These are phyloP conservation scores for Saccharomycopsis sp. DNA, from an alignment of 805 yeast genomes.

Conservation along the genomic window DNA sequence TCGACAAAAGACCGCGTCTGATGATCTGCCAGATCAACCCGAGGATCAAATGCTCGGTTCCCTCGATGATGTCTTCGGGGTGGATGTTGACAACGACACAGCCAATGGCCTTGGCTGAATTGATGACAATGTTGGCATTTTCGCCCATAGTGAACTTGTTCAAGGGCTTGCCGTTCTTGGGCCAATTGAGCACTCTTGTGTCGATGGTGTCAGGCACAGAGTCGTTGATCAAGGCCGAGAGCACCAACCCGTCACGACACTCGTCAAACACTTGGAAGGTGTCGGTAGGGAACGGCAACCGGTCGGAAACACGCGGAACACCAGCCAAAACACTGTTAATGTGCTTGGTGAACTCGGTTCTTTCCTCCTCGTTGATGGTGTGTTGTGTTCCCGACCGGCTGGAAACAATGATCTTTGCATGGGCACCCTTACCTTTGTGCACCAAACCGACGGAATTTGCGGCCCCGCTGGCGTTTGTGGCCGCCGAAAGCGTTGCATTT, in stretches of 20 bases:
- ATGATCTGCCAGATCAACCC: slow-evolving; percentile 97
- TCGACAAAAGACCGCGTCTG: slow-evolving; percentile 88
- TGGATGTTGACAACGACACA: slow-evolving; percentile 97
- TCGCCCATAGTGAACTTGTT: slow-evolving; percentile 95
- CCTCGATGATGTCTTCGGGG: slow-evolving; percentile 90
- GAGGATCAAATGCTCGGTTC: slow-evolving; percentile 84
- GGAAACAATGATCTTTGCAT: slow-evolving; percentile 74
- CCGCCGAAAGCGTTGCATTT: slow-evolving; percentile 27
- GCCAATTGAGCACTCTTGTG: slow-evolving; percentile 90
- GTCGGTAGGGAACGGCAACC: slow-evolving; percentile 89
- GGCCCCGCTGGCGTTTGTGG: slow-evolving; percentile 29
- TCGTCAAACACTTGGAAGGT: slow-evolving; percentile 95
- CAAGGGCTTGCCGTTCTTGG: slow-evolving; percentile 71
- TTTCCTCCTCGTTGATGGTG: slow-evolving; percentile 94
- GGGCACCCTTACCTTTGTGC: slow-evolving; percentile 47
- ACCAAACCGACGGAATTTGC: slow-evolving; percentile 28
- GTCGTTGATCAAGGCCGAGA: slow-evolving; percentile 91
- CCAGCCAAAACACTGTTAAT: slow-evolving; percentile 89
- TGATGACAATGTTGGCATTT: slow-evolving; percentile 95
- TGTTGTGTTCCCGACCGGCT: slow-evolving; percentile 90
- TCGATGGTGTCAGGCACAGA: slow-evolving; percentile 98
- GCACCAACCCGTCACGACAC: slow-evolving; percentile 88
- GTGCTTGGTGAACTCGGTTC: slow-evolving; percentile 92
- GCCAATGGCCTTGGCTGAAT: slow-evolving; percentile 98
- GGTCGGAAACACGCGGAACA: slow-evolving; percentile 73